A percentile compares a stretch with the other conserved stretches of the same genome.
Evolutionary conservation across 2,329 filamentous ascomycete genomes (phyloP).

Genomic region (Claviceps spartinae): DNA sequence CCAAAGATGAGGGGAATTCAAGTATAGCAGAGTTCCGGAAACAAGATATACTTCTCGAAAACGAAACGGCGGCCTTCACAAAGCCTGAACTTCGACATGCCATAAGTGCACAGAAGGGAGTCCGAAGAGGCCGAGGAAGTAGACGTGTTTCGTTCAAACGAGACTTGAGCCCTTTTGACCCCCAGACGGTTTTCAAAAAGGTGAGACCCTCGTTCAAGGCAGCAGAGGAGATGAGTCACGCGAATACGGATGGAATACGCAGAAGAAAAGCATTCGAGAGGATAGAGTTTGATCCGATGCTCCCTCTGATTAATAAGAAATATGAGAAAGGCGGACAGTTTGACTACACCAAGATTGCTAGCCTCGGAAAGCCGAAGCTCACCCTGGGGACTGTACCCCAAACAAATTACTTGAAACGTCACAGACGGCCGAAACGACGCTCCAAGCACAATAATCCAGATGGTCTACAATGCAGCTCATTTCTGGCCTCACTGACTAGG

Average conservation of each 20-base stretch:
- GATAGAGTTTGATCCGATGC: slow-evolving; percentile 37
- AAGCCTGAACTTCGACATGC: slow-evolving; percentile 47
- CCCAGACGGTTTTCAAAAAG: slow-evolving; percentile 44
- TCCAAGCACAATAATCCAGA: slow-evolving; percentile 15
- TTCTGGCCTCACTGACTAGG: slow-evolving; percentile 16
- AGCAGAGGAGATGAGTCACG: slow-evolving; percentile 10
- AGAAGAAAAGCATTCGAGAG: slow-evolving; percentile 39
- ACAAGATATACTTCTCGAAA: slow-evolving; percentile 9
- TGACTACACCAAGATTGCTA: slow-evolving; percentile 25
- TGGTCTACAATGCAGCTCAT: slow-evolving; percentile 10
- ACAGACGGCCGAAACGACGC: slow-evolving; percentile 27
- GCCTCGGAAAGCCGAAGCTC: slow-evolving; percentile 16
- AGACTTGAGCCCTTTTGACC: slow-evolving; percentile 42
- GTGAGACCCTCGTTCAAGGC: slow-evolving; percentile 33
- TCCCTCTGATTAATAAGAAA: slow-evolving; percentile 43
- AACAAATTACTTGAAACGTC: slow-evolving; percentile 34
- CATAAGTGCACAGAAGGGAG: slow-evolving; percentile 36
- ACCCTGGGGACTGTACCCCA: slow-evolving; percentile 26
- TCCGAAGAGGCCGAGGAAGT: slow-evolving; percentile 18
- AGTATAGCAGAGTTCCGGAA: slow-evolving; percentile 7
- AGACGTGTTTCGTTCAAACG: slow-evolving; percentile 29
- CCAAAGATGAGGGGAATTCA: slow-evolving; percentile 7
- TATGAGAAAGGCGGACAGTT: slow-evolving; percentile 44
- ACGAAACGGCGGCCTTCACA: slow-evolving; percentile 32
- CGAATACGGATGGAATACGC: slow-evolving; percentile 14